Base-by-base conservation (phyloP, 2,329 filamentous ascomycete species). In the Mycogone perniciosa region DNA sequence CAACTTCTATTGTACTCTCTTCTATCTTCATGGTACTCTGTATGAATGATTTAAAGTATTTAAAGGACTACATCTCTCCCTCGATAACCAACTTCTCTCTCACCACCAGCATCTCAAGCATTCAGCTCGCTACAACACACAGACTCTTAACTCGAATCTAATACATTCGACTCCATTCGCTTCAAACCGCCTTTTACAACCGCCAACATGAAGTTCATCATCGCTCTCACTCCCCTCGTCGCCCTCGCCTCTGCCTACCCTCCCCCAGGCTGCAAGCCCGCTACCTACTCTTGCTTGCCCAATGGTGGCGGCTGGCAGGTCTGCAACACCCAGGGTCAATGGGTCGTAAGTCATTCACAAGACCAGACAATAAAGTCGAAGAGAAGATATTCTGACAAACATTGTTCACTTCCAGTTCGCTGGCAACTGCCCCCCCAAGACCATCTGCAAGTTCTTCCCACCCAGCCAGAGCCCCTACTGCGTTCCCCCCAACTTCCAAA, bases 401-500 rank as follows among this genome's bases (percentile, higher is more conserved):
- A 6, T 7, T 40, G 26, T 30, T 26, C 27, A 20, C 31, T n/a
- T 26, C 7, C 35, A 71, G 68, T 60, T 53, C 46, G 64, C 58
- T 26, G 68, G 68, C 8, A 48, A 52, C 48, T 71, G 68, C 54
- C 67, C 67, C 9, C 67, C 65, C 53, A 56, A 67, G 46, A 69
- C 67, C 11, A 35, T 56, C 35, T 71, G 68, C 61, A 62, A 64
- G 60, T 71, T 70, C 62, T 62, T 64, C 60, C 34, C 56, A 38
- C 50, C 56, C 37, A 71, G 61, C 60, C 46, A 54, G 44, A 68
- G 64, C 63, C 68, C 68, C 53, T 71, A 71, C 66, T 71, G 68
- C 46, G 63, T 71, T 6, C 65, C 65, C 9, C 58, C 63, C 34
- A 53, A 55, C 45, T 68, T 62, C 61, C 46, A 50, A 10, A 48